Percentiles rank a stretch among this genome's conserved stretches.
phyloP scores from a whole-genome alignment of 2,329 filamentous ascomycete species.

The Mollisia scopiformis region DNA sequence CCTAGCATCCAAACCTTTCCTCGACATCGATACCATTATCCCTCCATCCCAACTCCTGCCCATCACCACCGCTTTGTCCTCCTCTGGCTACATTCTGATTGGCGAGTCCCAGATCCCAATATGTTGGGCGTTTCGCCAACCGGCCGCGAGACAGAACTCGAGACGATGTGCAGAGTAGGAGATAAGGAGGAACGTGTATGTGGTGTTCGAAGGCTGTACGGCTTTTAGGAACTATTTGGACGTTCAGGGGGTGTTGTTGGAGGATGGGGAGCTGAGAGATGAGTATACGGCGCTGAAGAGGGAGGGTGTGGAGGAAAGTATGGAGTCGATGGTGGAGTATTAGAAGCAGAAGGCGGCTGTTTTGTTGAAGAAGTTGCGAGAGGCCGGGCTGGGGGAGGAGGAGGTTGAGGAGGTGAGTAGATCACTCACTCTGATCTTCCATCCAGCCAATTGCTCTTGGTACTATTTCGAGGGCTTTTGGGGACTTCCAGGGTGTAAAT shows the following conservation, averaged over 20 bases:
- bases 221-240: constrained; percentile 42
- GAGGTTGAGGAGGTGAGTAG: constrained; percentile 24
- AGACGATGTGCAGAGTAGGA: background rate
- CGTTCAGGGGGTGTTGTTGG: constrained; percentile 39
- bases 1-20: constrained; percentile 53
- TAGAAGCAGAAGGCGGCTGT: constrained; percentile 24
- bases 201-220: constrained; percentile 39
- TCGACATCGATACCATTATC: constrained; percentile 55
- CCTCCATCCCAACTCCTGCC: constrained; percentile 29
- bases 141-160: constrained; percentile 13
- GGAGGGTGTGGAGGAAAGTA: constrained; percentile 13
- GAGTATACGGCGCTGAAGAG: constrained; percentile 28
- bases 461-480: no score
- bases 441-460: no score
- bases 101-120: constrained; percentile 41
- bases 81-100: constrained; percentile 38
- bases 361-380: constrained; percentile 25
- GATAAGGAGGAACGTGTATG: constrained; percentile 40
- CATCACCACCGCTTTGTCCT: constrained; percentile 36
- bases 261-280: constrained; percentile 36
- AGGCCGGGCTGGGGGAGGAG: constrained; percentile 24
- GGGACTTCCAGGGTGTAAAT: no score
- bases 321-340: constrained; percentile 21
- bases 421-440: no score
- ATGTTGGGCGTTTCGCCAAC: constrained; percentile 39